Evolutionary conservation across 345 rosid genomes (phyloP), one percentile per base, ranked within the genome.

Genomic region (Eucalyptus rudis): DNA sequence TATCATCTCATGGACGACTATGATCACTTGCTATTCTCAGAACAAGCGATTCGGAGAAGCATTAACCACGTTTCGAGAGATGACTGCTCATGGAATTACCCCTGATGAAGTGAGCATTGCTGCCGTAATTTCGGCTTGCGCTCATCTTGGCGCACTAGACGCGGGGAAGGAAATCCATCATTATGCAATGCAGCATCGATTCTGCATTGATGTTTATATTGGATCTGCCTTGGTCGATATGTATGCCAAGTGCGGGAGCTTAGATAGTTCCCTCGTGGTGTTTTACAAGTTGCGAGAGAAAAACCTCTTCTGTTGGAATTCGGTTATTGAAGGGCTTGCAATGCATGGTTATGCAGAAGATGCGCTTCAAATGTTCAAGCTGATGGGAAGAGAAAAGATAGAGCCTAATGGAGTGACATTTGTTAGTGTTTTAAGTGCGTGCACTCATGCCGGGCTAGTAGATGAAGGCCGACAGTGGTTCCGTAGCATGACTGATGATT

Each of bases 191-290:
- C 93, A 89, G 89, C 93, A 90, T 51, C 92, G 91, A 87, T 94
- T 97, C 91, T 56, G 93, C 86, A 89, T 96, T 51, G 98, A 96
- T 92, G 98, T 95, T 50, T 95, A 93, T 66, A 92, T 95, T 87
- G 99, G 98, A 17, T 97, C 99, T 86, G 96, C 97, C 17, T 56
- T 97, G 85, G 91, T 96, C 47, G 97, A 97, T 90, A 96, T 96
- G 98, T 97, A 97, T 84, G 95, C 98, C 5, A 97, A 97, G 91
- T 96, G 99, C 24, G 98, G 98, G 50, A 92, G 92, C 90, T 89
- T 95, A 64, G 95, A 94, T 24, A 91, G 86, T 68, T 96, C 98
- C 12, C 96, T 95, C 44, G 43, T 95, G 51, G 94, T 94, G 40
- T 96, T 97, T 94, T 93, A 92, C 89, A 96, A 97, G 90, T 91